Base-by-base conservation (phyloP, 805 yeast species). In the Saccharomycopsis malanga region DNA sequence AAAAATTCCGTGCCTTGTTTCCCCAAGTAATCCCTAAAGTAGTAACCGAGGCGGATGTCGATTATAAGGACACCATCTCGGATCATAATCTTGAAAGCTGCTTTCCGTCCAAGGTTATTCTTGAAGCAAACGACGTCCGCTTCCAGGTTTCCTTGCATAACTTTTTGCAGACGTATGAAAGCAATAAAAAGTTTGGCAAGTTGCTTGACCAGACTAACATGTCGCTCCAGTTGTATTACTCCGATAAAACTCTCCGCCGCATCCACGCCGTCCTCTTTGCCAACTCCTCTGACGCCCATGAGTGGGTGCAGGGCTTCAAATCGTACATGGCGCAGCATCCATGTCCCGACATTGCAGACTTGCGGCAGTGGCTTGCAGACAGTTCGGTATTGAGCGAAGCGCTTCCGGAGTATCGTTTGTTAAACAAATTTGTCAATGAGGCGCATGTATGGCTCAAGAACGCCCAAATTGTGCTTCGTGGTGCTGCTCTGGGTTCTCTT, bases 91-190 rank as follows among this genome's bases (percentile, higher is more conserved):
- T 81, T 39, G 58, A 54, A 15, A 68, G 70, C 34, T 65, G 76
- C 1, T 79, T 71, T 39, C 83, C 86, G 1, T 72, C 85, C 0
- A 76, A 72, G 49, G 57, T 78, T 29, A 67, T 79, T 0, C 44
- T 76, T n/a, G 51, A 57, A 3, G 53, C 44, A 3, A 49, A 57
- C 9, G 57, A 59, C 0, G 60, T 66, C 3, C 61, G 63, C 17
- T 62, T 66, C 30, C 55, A 59, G 56, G 23, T 58, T 62, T 60
- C 65, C 58, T 52, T 53, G 61, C 57, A 49, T 49, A 50, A 57
- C 58, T 58, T 72, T 57, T 48, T 63, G 48, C 55, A 62, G 34
- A 42, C 54, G 24, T 49, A 44, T 42, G 44, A 34, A 12, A 7
- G 25, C 36, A 22, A 46, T 45, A 15, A 46, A 42, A 35, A 55